These are phyloP conservation scores for Taphrina sp. DNA, from an alignment of 1,139 yeast species.

Conservation along the genomic window DNA sequence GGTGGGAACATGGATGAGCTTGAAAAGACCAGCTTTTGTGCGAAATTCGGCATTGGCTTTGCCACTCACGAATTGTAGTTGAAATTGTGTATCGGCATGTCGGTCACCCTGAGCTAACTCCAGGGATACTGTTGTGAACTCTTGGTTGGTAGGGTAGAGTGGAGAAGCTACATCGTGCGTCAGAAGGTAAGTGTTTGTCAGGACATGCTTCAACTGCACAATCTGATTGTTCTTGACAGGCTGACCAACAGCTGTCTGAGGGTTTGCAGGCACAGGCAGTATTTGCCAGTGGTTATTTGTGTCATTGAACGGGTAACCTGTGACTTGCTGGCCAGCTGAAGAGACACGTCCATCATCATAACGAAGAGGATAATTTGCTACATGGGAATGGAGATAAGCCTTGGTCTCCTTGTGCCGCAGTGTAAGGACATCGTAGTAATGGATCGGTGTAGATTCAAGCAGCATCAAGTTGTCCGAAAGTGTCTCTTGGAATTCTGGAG, in stretches of 20 bases:
- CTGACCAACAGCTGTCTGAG: conserved; percentile 48
- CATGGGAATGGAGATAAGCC: conserved; percentile 78
- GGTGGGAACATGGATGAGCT: conserved; percentile 77
- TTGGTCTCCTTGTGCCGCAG: conserved; percentile 73
- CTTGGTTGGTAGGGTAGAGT: conserved; percentile 82
- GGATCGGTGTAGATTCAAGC: conserved; percentile 64
- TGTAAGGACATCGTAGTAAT: conserved; percentile 73
- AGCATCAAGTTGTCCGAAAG: conserved; percentile 79
- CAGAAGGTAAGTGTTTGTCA: conserved; percentile 71
- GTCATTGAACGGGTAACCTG: conserved; percentile 63
- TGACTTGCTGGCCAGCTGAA: conserved; percentile 92
- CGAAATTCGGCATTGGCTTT: conserved; percentile 58
- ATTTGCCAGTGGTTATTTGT: conserved; percentile 83
- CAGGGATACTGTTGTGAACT: conserved; percentile 68
- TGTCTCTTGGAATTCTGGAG: conserved; percentile 88
- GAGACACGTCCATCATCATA: conserved; percentile 96
- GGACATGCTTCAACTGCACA: conserved; percentile 77
- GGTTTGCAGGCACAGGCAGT: conserved; percentile 58
- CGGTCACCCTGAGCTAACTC: conserved; percentile 59
- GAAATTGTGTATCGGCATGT: conserved; percentile 75
- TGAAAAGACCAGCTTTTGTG: conserved; percentile 67
- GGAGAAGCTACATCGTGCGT: conserved; percentile 99
- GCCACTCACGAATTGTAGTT: conserved; percentile 58
- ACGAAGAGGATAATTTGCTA: conserved; percentile 72
- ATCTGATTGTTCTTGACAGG: conserved; percentile 61